phyloP scores from a whole-genome alignment of 257 asterid species.

The Dorcoceras hygrometricum region DNA sequence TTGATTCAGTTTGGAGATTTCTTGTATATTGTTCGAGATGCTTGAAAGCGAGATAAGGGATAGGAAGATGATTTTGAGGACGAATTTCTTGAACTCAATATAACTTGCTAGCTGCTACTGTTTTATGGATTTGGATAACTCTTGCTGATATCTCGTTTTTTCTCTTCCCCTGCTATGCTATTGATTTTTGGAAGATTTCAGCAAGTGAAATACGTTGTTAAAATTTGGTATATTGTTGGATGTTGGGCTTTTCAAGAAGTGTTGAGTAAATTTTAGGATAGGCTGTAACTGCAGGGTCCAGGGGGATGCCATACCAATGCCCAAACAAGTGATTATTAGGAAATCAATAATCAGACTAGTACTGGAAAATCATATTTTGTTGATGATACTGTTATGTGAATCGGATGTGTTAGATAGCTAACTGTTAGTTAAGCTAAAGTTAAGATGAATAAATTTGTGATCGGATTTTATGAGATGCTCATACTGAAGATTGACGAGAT shows the following conservation, averaged over 20 bases:
- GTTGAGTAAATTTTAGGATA: not conserved
- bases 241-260: not conserved
- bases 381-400: not conserved
- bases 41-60: constrained; percentile 14
- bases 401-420: not conserved
- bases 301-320: not conserved
- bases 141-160: not conserved
- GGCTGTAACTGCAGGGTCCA: not conserved
- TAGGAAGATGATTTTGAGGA: constrained; percentile 2
- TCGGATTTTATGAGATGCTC: not conserved
- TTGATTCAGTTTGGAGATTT: not conserved
- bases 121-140: constrained; percentile 22
- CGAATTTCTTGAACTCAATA: not conserved
- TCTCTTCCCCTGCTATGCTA: not conserved
- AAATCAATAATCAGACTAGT: not conserved
- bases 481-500: not conserved
- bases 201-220: not conserved
- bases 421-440: not conserved
- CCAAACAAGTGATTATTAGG: not conserved
- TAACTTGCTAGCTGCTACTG: not conserved
- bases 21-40: constrained; percentile 18
- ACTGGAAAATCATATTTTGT: no score
- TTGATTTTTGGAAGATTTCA: not conserved
- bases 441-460: not conserved
- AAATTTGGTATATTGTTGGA: not conserved